phyloP scores from a whole-genome alignment of 805 yeast genomes.

The Lipomyces japonicus region DNA sequence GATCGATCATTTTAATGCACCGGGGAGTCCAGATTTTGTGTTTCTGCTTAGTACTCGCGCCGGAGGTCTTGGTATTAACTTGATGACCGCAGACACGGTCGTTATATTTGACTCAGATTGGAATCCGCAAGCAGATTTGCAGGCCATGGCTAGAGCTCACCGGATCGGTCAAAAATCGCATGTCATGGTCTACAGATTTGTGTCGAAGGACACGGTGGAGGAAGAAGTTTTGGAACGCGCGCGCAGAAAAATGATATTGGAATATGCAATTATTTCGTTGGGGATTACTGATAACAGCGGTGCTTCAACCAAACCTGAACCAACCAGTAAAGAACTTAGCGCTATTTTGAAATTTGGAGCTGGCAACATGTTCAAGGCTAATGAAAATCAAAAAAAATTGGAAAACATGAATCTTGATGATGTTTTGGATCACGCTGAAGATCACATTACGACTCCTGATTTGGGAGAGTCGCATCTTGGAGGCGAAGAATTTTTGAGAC shows the following conservation, averaged over 20 bases:
- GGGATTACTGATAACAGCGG: conserved; percentile 80
- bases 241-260: conserved; percentile 95
- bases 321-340: conserved; percentile 76
- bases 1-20: conserved; percentile 94
- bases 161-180: conserved; percentile 99
- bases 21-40: conserved; percentile 86
- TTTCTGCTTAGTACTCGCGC: conserved; percentile 93
- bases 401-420: conserved; percentile 95
- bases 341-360: conserved; percentile 98
- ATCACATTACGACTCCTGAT: conserved; percentile 93
- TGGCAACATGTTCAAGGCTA: conserved; percentile 95
- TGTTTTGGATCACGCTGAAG: conserved; percentile 94
- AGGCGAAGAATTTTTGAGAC: conserved; percentile 94
- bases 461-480: conserved; percentile 96
- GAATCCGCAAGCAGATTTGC: conserved; percentile 99
- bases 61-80: conserved; percentile 96
- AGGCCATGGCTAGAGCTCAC: conserved; percentile 99
- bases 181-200: conserved; percentile 95
- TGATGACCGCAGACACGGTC: conserved; percentile 99
- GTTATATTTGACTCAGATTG: conserved; percentile 97
- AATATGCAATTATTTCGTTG: conserved; percentile 92
- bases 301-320: conserved; percentile 60
- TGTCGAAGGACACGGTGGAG: conserved; percentile 96
- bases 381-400: conserved; percentile 88
- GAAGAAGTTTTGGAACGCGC: conserved; percentile 97